Evolutionary conservation across 768 basidiomycete species (phyloP).

Genomic region (Lactifluus pinguis): DNA sequence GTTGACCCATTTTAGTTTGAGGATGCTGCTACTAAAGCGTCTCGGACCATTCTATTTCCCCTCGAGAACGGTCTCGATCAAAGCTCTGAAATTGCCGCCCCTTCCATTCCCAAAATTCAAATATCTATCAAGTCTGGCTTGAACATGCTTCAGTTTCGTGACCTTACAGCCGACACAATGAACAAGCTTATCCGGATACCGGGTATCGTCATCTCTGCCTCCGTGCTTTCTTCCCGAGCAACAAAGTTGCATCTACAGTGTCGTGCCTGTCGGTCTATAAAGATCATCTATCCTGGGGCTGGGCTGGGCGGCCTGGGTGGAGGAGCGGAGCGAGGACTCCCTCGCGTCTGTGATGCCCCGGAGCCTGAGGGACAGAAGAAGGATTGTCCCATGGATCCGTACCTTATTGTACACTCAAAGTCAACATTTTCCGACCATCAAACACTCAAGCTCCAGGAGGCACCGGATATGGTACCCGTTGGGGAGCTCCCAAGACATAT

Average conservation of each 20-base stretch:
- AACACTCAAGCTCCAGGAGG: slow-evolving; percentile 93
- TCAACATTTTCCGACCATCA: slow-evolving; percentile 95
- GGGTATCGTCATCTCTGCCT: slow-evolving; percentile 96
- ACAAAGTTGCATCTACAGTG: slow-evolving; percentile 91
- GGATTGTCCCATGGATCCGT: slow-evolving; percentile 93
- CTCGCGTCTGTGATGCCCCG: slow-evolving; percentile 79
- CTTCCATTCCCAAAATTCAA: slow-evolving; percentile 66
- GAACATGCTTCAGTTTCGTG: slow-evolving; percentile 89
- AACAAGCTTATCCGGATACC: slow-evolving; percentile 94
- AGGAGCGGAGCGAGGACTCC: slow-evolving; percentile 77
- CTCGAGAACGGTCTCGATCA: slow-evolving; percentile 45
- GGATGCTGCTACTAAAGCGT: slow-evolving; percentile 78
- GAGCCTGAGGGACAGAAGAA: slow-evolving; percentile 79
- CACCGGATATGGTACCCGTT: slow-evolving; percentile 98
- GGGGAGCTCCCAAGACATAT: slow-evolving; percentile 97
- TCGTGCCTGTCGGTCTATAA: slow-evolving; percentile 76
- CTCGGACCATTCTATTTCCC: slow-evolving; percentile 77
- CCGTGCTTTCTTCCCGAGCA: slow-evolving; percentile 86
- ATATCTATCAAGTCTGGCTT: slow-evolving; percentile 83
- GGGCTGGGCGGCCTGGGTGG: slow-evolving; percentile 83
- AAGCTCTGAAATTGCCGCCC: slow-evolving; percentile 30
- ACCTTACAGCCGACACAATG: slow-evolving; percentile 88
- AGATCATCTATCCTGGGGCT: slow-evolving; percentile 64
- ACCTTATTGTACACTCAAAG: slow-evolving; percentile 89
- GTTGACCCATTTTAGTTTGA: slow-evolving; percentile 57